These are phyloP conservation scores for Salvia splendens DNA, from an alignment of 257 asterid species.

Conservation along the genomic window DNA sequence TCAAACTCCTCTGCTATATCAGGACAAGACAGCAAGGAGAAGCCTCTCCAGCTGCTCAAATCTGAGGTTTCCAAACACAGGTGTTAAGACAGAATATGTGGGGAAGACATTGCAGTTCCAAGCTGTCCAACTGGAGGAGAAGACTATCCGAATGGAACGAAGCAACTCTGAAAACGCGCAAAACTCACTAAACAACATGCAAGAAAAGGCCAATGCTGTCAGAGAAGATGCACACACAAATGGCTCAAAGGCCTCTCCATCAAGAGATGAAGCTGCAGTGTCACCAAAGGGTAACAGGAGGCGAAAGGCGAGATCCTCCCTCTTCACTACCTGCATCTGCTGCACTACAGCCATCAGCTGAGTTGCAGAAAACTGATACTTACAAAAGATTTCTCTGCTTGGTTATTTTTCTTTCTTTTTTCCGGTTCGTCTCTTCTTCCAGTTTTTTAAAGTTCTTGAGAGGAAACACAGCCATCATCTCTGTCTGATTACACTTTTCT, in stretches of 20 bases:
- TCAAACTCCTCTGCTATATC: constrained; percentile 65
- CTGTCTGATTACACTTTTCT: background rate
- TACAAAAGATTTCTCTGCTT: constrained; percentile 8
- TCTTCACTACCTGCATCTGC: constrained; percentile 75
- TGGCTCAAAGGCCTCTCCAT: constrained; percentile 23
- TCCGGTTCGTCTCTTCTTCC: background rate
- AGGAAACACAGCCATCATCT: constrained; percentile 14
- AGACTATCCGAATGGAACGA: constrained; percentile 69
- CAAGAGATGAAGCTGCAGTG: constrained; percentile 32
- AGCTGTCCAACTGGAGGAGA: constrained; percentile 48
- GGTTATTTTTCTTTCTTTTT: background rate
- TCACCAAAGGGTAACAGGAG: constrained; percentile 39
- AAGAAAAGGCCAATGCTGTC: constrained; percentile 25
- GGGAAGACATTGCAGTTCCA: constrained; percentile 36
- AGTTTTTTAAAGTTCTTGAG: background rate
- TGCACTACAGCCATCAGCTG: constrained; percentile 59
- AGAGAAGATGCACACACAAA: constrained; percentile 10
- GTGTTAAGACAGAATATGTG: constrained; percentile 28
- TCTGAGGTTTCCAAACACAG: constrained; percentile 33
- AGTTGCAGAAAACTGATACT: background rate
- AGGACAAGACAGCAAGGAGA: constrained; percentile 50
- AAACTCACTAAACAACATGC: constrained; percentile 28
- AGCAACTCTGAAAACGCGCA: constrained; percentile 51
- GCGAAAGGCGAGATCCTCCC: constrained; percentile 56
- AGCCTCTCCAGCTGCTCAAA: constrained; percentile 51